phyloP scores from a whole-genome alignment of 805 yeast species.

The Zygosaccharomyces bisporus region DNA sequence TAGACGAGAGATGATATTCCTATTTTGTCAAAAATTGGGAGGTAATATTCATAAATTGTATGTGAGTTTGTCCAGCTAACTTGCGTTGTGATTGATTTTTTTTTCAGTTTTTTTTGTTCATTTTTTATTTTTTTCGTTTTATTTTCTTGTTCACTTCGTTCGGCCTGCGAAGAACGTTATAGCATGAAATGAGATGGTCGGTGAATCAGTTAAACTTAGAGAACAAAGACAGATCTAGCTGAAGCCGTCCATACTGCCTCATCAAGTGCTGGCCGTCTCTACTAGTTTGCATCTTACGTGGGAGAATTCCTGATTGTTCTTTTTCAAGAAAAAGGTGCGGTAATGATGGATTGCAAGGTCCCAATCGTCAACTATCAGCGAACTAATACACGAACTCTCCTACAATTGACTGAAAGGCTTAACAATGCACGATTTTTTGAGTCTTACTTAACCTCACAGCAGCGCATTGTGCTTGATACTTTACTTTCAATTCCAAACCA shows the following conservation, averaged over 20 bases:
- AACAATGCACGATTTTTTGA: conserved; percentile 42
- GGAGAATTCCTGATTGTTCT: neutral
- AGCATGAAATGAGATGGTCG: neutral
- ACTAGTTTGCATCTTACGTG: neutral
- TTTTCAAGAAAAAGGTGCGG: neutral
- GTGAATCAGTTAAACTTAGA: neutral
- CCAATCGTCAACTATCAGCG: conserved; percentile 31
- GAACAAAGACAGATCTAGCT: neutral
- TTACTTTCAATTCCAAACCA: conserved; percentile 39
- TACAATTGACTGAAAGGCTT: conserved; percentile 36
- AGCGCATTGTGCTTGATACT: conserved; percentile 46
- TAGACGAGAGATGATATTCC: no score
- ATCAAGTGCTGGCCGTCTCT: neutral
- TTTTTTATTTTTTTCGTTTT: neutral
- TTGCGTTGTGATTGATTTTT: no score
- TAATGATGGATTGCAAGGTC: conserved; percentile 13
- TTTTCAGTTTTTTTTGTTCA: neutral
- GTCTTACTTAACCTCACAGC: conserved; percentile 52
- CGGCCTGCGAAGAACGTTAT: neutral
- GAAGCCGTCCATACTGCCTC: neutral
- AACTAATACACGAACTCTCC: conserved; percentile 33
- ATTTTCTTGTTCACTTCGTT: neutral
- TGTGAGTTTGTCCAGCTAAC: no score
- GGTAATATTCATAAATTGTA: no score
- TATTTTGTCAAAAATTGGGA: no score